Evolutionary conservation across 1,284 basidiomycete species (phyloP).

Genomic region (Blastosporella zonata): DNA sequence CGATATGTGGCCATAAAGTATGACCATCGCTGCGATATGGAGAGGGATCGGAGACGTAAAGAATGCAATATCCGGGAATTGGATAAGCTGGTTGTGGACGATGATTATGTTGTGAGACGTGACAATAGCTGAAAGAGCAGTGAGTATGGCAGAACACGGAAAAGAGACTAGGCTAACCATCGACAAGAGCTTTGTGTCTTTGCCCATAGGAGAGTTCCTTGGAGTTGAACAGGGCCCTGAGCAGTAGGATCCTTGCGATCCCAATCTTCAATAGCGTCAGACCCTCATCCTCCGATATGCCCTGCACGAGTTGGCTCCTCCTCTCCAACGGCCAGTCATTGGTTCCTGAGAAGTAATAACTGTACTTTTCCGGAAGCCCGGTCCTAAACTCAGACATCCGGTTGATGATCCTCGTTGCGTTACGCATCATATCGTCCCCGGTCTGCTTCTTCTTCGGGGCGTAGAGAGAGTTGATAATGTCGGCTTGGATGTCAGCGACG

Average conservation of each 20-base stretch:
- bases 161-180: slow-evolving; percentile 47
- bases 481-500: slow-evolving; percentile 77
- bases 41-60: slow-evolving; percentile 82
- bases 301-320: slow-evolving; percentile 61
- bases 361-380: slow-evolving; percentile 65
- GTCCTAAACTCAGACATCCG: slow-evolving; percentile 66
- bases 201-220: slow-evolving; percentile 63
- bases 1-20: slow-evolving; percentile 79
- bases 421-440: slow-evolving; percentile 65
- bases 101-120: slow-evolving; percentile 82
- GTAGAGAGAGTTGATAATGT: slow-evolving; percentile 81
- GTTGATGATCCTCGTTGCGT: slow-evolving; percentile 73
- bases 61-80: slow-evolving; percentile 78
- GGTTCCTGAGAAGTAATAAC: slow-evolving; percentile 69
- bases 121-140: slow-evolving; percentile 56
- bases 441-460: slow-evolving; percentile 63
- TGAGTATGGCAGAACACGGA: not conserved
- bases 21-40: slow-evolving; percentile 84
- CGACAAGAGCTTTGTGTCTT: slow-evolving; percentile 65
- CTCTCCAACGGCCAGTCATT: slow-evolving; percentile 66
- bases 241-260: slow-evolving; percentile 71
- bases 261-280: slow-evolving; percentile 76
- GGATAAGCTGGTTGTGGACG: slow-evolving; percentile 75
- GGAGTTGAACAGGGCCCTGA: slow-evolving; percentile 73
- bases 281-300: slow-evolving; percentile 74